A percentile compares a stretch with the other conserved stretches of the same genome.
Evolutionary conservation across 2,329 filamentous ascomycete species (phyloP).

Genomic region (Orbilia blumenaviensis): DNA sequence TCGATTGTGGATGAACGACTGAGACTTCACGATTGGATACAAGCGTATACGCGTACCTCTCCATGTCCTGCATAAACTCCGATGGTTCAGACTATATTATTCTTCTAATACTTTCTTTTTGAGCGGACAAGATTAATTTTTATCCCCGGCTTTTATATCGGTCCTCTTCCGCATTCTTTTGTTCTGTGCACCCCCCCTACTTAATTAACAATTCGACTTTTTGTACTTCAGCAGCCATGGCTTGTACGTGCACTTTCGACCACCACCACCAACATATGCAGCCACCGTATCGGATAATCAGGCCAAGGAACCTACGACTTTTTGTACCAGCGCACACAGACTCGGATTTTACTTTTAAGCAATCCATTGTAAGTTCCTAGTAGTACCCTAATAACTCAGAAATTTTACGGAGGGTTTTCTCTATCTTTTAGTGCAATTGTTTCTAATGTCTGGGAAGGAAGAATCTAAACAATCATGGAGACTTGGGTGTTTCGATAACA

Average conservation of each 20-base stretch:
- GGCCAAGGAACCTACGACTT: not conserved
- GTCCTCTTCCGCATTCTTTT: not conserved
- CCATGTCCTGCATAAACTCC: not conserved
- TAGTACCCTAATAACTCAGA: not conserved
- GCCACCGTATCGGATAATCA: not conserved
- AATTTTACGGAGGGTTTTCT: no score
- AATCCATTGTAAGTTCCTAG: not conserved
- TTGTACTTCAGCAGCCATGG: constrained; percentile 5
- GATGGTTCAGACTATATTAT: not conserved
- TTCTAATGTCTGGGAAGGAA: constrained; percentile 6
- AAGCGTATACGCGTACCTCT: not conserved
- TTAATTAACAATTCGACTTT: not conserved
- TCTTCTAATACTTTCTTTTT: not conserved
- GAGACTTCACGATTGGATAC: not conserved
- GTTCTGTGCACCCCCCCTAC: not conserved
- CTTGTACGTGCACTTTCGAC: constrained; percentile 1
- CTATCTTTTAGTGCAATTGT: no score
- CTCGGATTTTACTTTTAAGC: not conserved
- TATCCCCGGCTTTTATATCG: constrained; percentile 6
- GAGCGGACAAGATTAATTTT: not conserved
- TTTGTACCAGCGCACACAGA: not conserved
- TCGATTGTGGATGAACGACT: not conserved
- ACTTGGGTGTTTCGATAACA: constrained; percentile 28
- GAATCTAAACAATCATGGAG: constrained; percentile 10
- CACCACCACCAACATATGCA: not conserved